Base-by-base conservation (phyloP, 2,329 filamentous ascomycete species). In the Neopestalotiopsis sp. region DNA sequence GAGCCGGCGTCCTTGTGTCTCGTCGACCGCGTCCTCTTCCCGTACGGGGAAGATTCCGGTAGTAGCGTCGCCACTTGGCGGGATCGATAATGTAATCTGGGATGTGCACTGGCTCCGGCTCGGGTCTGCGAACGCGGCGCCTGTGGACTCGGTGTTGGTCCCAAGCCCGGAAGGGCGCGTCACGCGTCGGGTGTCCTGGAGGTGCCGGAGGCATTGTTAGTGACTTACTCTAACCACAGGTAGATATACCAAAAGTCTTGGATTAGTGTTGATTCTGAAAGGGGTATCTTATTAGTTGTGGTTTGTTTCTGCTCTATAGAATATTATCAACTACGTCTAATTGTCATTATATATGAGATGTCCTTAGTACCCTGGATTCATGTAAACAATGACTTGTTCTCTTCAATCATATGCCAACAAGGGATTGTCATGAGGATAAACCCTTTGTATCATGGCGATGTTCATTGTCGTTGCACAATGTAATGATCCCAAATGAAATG, bases 61-160 rank as follows among this genome's bases (percentile, higher is more conserved):
- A 28, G 34, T 24, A 40, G 20, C 20, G 14, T 17, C 6, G 7
- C 42, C 49, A 56, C 45, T 66, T 58, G 20, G 28, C 28, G 30
- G 63, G 63, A 49, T 66, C 63, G 0, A 66, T 34, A 10, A 24
- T 45, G 32, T 57, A 64, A 13, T 64, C 61, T 6, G 20, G n/a
- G n/a, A 52, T 64, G 12, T 64, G 17, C 13, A 32, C 3, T 28
- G 61, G 61, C 13, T 28, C 3, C 13, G 61, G 61, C 14, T 20
- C 4, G 17, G 17, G n/a, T 1, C 4, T 20, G 14, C 61, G 20
- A 9, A 64, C 6, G 42, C n/a, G n/a, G 4, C 40, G 38, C 24
- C 30, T 28, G 4, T 4, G 17, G 4, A 20, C 12, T 28, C 42
- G 38, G 20, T 45, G 13, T 28, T 10, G 40, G n/a, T 64, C 45